These are phyloP conservation scores for Caloboletus firmus DNA, from an alignment of 1,284 basidiomycete species.

Conservation along the genomic window DNA sequence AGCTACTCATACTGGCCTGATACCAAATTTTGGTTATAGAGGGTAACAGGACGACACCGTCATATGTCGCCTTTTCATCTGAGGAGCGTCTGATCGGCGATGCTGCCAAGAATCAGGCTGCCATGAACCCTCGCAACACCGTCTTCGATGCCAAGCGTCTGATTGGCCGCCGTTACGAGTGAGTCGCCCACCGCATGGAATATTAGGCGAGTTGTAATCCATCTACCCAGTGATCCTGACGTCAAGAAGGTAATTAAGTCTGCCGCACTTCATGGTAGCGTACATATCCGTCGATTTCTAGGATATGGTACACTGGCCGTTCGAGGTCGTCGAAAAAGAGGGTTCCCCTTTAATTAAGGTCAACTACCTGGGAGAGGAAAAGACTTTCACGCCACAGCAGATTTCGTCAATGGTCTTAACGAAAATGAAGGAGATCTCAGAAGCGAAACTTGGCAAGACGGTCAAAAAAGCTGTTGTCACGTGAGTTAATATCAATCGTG, in stretches of 20 bases:
- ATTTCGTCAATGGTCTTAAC: slow-evolving; percentile 98
- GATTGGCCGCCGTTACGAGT: slow-evolving; percentile 95
- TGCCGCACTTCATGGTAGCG: background rate
- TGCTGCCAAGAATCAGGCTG: slow-evolving; percentile 97
- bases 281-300: slow-evolving; percentile 31
- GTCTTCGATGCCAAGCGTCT: slow-evolving; percentile 98
- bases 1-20: slow-evolving; percentile 1
- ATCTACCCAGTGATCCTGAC: slow-evolving; percentile 66
- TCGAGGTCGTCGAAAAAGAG: slow-evolving; percentile 90
- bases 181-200: slow-evolving; percentile 32
- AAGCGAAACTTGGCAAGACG: slow-evolving; percentile 94
- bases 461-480: slow-evolving; percentile 97
- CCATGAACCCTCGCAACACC: slow-evolving; percentile 95
- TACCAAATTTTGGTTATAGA: slow-evolving; percentile 48
- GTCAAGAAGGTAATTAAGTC: slow-evolving; percentile 69
- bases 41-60: slow-evolving; percentile 99
- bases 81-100: slow-evolving; percentile 99
- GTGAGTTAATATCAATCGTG: slow-evolving; percentile 42
- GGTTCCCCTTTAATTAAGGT: slow-evolving; percentile 97
- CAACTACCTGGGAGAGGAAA: slow-evolving; percentile 89
- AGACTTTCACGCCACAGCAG: slow-evolving; percentile 96
- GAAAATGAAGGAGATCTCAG: slow-evolving; percentile 99
- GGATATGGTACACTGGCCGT: slow-evolving; percentile 93
- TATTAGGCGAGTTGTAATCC: slow-evolving; percentile 11
- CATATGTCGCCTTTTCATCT: slow-evolving; percentile 97